Evolutionary conservation across 257 asterid species (phyloP), one percentile per base, ranked within the genome.

Genomic region (Hygrophila difformis): DNA sequence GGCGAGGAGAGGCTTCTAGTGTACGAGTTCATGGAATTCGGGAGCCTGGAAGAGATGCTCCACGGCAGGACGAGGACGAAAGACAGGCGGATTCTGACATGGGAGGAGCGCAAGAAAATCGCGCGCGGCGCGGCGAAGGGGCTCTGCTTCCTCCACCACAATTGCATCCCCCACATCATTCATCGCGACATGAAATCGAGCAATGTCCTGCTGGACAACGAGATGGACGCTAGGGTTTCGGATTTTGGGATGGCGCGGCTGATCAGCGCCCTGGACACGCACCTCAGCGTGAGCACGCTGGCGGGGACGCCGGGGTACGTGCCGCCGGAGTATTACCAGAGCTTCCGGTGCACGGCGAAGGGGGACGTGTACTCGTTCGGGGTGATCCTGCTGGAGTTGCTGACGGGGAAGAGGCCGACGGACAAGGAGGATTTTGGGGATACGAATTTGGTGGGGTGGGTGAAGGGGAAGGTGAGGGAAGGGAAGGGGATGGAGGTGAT

Each of bases 301-400:
- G 97, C 97, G 0, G 97, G 97, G 1, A 87, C 97, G 4, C 95
- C 97, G 0, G 97, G 97, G 11, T 87, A 87, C 43, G 97, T 87
- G 8, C 97, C 97, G 0, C 97, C 97, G 0, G 97, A 84, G 80
- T 87, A 87, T 57, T 87, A 87, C 31, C 97, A 87, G 34, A 87
- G 97, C 75, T 87, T 87, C 47, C 65, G 97, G n/a, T 87, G 97
- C 75, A 84, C 97, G 1, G 79, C 97, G 0, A 84, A 73, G 55
- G 97, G 97, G 1, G 97, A 84, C 13, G 97, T 87, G 4, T 87
- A 87, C 53, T 87, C 95, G 1, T 76, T 87, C 5, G 95, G 97
- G 3, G 97, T 87, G 7, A 75, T 84, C 1, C 80, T 87, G 0
- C 37, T 87, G 67, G 97, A 87, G 68, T 79, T 87, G 13, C 62